These are phyloP conservation scores for Cyclaneusma minus DNA, from an alignment of 2,329 filamentous ascomycete genomes.

Conservation along the genomic window DNA sequence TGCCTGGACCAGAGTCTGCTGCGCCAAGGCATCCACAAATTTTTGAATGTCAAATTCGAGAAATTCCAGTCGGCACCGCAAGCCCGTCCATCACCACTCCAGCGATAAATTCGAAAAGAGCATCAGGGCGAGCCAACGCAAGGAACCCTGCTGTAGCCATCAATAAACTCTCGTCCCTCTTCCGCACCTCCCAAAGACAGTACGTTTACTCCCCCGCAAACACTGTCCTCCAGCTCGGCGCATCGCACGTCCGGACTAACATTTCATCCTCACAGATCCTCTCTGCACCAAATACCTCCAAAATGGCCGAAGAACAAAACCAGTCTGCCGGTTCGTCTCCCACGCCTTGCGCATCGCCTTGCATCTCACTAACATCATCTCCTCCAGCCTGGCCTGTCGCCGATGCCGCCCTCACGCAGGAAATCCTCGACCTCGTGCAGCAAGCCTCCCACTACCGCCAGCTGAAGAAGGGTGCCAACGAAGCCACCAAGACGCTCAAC, in stretches of 20 bases:
- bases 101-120: no score
- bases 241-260: no score
- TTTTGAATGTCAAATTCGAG: conserved; percentile 3
- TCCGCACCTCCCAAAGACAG: no score
- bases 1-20: no score
- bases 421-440: conserved; percentile 72
- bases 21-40: conserved; percentile 1
- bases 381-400: conserved; percentile 51
- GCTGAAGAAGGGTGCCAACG: conserved; percentile 82
- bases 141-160: conserved; percentile 37
- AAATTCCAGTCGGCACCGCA: conserved; percentile 4
- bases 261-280: no score
- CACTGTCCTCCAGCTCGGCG: no score
- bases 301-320: conserved; percentile 20
- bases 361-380: conserved; percentile 1
- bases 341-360: no score
- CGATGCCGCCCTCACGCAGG: conserved; percentile 59
- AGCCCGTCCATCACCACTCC: conserved; percentile 1
- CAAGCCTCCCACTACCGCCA: conserved; percentile 42
- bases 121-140: conserved; percentile 43
- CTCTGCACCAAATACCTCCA: conserved; percentile 5
- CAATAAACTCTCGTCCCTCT: no score
- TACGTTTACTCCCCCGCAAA: no score
- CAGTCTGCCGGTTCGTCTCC: conserved; percentile 14
- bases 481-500: conserved; percentile 77